Base-by-base conservation (phyloP, 352 stramenopile species). In the Phytophthora multivora region DNA sequence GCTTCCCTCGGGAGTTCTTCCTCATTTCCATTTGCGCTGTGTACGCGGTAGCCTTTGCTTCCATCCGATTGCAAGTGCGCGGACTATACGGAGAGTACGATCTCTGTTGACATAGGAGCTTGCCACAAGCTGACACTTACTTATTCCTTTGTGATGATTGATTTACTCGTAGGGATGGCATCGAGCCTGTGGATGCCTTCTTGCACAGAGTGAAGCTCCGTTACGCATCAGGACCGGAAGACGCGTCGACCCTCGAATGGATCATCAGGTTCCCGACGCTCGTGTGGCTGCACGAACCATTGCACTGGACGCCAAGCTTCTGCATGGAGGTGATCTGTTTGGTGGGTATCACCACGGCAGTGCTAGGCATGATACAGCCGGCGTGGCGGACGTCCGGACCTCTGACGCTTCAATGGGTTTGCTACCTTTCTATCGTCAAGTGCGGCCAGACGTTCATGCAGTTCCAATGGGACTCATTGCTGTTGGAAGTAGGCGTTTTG, bases 381-480 rank as follows among this genome's bases (percentile, higher is more conserved):
- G 49, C 66, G 1, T 86, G 66, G 63, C 69, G 78, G 9, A 73
- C 64, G 10, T 62, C 74, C 3, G 28, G 76, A 16, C 60, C 70
- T 6, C 38, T 89, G 9, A 46, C 52, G 10, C 16, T 83, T 4
- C 21, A 84, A 25, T 89, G 77, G 69, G 52, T 93, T 38, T 83
- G 77, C 64, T 92, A 92, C 45, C 71, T 98, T 11, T 86, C 91
- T 36, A 77, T 95, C 33, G 70, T 77, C n/a, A 71, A 82, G 33
- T 79, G 83, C 16, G 91, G 90, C n/a, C 79, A 89, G 25, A 87
- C 80, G 16, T 98, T 98, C 66, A 90, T 97, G 59, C 77, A 73
- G 16, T 97, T 97, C 67, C 91, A 98, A 76, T 98, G 93, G 91
- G 94, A 98, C 61, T 83, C 83, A n/a, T 69, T 98, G 12, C 58